phyloP scores from a whole-genome alignment of 2,329 filamentous ascomycete species.

The Pestalotiopsis sp. region DNA sequence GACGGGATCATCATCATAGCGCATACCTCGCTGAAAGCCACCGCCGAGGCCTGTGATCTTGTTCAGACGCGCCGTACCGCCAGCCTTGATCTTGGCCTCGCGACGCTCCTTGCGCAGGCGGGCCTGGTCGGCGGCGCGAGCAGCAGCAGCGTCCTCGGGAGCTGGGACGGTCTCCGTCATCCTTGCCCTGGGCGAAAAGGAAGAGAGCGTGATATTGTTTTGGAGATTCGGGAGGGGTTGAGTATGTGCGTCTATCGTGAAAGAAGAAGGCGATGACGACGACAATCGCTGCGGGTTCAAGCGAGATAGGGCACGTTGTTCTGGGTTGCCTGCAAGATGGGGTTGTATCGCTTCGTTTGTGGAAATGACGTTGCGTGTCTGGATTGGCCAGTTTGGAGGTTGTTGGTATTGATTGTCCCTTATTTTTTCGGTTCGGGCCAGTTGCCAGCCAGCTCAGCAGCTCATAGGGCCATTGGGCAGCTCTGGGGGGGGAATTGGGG shows the following conservation, averaged over 20 bases:
- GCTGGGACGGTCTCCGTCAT: conserved; percentile 30
- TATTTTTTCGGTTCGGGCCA: not conserved
- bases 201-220: not conserved
- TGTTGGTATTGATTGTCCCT: not conserved
- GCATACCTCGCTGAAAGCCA: conserved; percentile 49
- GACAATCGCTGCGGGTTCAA: not conserved
- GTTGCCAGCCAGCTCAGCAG: not conserved
- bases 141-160: conserved; percentile 50
- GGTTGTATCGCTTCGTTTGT: not conserved
- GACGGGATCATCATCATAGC: not conserved
- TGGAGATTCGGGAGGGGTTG: not conserved
- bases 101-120: conserved; percentile 78
- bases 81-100: conserved; percentile 76
- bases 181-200: not conserved
- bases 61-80: conserved; percentile 70
- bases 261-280: not conserved
- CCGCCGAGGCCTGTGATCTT: conserved; percentile 75
- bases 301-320: not conserved
- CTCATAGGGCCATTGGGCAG: not conserved
- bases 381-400: not conserved
- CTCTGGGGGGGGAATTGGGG: not conserved
- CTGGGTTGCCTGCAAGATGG: not conserved
- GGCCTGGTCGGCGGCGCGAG: conserved; percentile 64
- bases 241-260: not conserved
- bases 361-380: conserved; percentile 9